Conservation (phyloP, 83 land plant genomes). For the Picea abies region DNA sequence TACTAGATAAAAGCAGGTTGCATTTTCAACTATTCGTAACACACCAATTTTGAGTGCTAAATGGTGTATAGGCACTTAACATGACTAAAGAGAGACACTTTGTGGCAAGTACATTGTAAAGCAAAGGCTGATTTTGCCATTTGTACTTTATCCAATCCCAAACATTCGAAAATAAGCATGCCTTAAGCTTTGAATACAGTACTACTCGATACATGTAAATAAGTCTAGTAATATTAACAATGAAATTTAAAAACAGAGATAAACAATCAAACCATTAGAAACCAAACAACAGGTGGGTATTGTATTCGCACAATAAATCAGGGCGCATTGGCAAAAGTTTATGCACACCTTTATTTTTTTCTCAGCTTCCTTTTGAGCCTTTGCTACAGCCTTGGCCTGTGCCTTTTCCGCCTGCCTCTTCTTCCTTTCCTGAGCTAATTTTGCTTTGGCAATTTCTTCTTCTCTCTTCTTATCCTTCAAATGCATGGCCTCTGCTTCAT, state of each 20-base stretch:
- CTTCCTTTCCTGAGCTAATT: slow-evolving; percentile 62
- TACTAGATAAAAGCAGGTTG: neutral
- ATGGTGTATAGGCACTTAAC: neutral
- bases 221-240: neutral
- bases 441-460: slow-evolving; percentile 67
- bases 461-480: slow-evolving; percentile 63
- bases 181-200: neutral
- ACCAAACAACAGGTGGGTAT: neutral
- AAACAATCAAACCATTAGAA: neutral
- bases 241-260: neutral
- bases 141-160: too few species aligned
- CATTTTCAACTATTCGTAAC: too few species aligned
- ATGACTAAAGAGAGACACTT: neutral
- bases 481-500: slow-evolving; percentile 39
- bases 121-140: too few species aligned
- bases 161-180: too few species aligned
- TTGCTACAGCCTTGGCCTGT: slow-evolving; percentile 61
- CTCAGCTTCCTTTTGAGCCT: slow-evolving; percentile 73
- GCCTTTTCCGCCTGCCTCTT: slow-evolving; percentile 72
- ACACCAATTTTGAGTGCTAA: too few species aligned
- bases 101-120: too few species aligned
- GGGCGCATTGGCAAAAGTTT: neutral
- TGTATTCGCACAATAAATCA: neutral
- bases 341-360: slow-evolving; percentile 58
- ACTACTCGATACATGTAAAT: neutral